Evolutionary conservation across 345 rosid species (phyloP), one percentile per base, ranked within the genome.

Genomic region (Sisymbrium altissimum): DNA sequence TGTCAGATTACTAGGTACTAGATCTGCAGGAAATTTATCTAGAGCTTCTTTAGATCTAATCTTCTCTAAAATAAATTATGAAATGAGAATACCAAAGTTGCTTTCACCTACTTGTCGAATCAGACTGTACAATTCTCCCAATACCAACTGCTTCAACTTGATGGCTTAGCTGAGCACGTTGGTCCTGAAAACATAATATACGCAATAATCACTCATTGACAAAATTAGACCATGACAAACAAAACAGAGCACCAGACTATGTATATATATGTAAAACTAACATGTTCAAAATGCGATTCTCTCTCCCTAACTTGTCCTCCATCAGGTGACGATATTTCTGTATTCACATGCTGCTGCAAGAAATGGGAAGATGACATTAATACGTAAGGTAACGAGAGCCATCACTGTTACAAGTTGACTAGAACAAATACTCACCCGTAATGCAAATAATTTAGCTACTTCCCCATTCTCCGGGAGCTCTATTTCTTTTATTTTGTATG

Each of bases 381-480:
- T 40, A 65, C 40, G 48, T 19, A 64, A 14, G 18, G 48, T 46
- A 59, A 21, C 5, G 49, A 52, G 53, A 49, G 33, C 57, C 48
- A 25, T 21, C 75, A 25, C 49, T 72, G 9, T 15, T 27, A 74
- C 40, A 53, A 19, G 53, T 38, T 56, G 21, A 35, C 30, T 50
- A 40, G 70, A 75, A 43, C 4, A 14, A 23, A 21, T 8, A 50
- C 80, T 83, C 66, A 91, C 96, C 89, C 80, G 88, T 12, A 87
- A 81, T 43, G 83, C 46, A 76, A 73, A 80, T 46, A 72, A 70
- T 65, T 83, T 83, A 58, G 82, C 78, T 52, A 81, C 90, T 77
- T 88, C 88, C n/a, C 87, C 90, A 38, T 78, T 78, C 76, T 87
- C 88, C 29, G 62, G 70, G 66, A 74, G 83, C 71, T 83, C 80